Evolutionary conservation across 495 filamentous ascomycete genomes (phyloP).

Genomic region (Chaetomium fimeti): DNA sequence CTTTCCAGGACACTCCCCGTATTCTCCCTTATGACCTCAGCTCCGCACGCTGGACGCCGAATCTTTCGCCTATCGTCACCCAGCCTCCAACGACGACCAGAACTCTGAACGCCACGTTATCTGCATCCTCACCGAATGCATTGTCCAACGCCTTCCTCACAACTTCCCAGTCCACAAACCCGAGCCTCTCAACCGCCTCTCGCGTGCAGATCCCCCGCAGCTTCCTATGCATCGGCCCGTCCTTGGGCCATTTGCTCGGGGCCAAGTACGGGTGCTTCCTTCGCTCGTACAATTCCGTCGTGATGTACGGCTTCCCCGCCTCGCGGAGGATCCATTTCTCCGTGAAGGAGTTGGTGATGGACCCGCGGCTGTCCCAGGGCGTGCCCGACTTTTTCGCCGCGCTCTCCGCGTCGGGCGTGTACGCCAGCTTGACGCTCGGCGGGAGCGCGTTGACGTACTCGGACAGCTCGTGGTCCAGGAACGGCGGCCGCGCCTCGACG

Average conservation of each 20-base stretch:
- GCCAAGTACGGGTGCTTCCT: conserved; percentile 49
- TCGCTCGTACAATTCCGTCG: conserved; percentile 49
- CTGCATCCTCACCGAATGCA: conserved; percentile 36
- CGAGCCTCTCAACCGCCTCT: conserved; percentile 44
- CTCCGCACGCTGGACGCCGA: conserved; percentile 12
- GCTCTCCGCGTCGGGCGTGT: conserved; percentile 24
- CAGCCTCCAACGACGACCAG: conserved; percentile 15
- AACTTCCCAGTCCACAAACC: conserved; percentile 42
- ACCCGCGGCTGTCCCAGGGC: not conserved
- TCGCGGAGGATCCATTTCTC: conserved; percentile 55
- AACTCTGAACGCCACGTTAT: conserved; percentile 4
- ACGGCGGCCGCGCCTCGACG: conserved; percentile 50
- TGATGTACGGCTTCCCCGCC: conserved; percentile 50
- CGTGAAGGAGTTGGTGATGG: conserved; percentile 21
- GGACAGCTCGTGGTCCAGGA: conserved; percentile 53
- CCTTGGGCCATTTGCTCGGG: conserved; percentile 28
- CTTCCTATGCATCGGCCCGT: conserved; percentile 42
- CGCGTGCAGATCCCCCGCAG: conserved; percentile 38
- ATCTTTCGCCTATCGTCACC: conserved; percentile 22
- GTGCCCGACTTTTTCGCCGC: conserved; percentile 1
- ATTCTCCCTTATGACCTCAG: too few species aligned
- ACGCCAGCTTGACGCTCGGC: conserved; percentile 48
- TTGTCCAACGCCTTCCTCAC: conserved; percentile 32
- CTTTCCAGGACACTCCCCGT: not conserved
- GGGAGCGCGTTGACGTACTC: conserved; percentile 51